These are phyloP conservation scores for Botrytis paeoniae DNA, from an alignment of 2,329 filamentous ascomycete species.

Conservation along the genomic window DNA sequence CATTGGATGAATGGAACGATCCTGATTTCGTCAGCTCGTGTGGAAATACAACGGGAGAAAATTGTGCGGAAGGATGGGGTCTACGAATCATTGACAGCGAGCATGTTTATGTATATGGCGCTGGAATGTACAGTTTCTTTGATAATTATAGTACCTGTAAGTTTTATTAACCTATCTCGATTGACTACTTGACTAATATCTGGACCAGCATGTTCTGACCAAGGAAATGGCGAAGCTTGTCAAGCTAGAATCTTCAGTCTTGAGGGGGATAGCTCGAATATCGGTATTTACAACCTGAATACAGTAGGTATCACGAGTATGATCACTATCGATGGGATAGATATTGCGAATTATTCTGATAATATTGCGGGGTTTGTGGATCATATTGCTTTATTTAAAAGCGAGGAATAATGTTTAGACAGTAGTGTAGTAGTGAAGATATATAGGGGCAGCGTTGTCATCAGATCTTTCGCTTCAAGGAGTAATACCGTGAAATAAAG, in stretches of 20 bases:
- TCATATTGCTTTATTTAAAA: conserved; percentile 14
- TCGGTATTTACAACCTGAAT: conserved; percentile 29
- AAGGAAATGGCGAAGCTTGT: conserved; percentile 19
- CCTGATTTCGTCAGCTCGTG: not conserved
- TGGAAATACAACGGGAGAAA: conserved; percentile 1
- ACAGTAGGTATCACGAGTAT: conserved; percentile 29
- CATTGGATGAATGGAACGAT: conserved; percentile 15
- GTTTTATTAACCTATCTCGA: not conserved
- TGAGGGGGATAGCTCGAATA: conserved; percentile 20
- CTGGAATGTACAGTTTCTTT: conserved; percentile 20
- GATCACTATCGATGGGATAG: conserved; percentile 26
- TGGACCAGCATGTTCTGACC: conserved; percentile 6
- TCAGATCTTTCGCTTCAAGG: not conserved
- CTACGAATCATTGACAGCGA: conserved; percentile 13
- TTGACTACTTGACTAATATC: not conserved
- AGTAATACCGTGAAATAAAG: not conserved
- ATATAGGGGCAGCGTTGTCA: not conserved
- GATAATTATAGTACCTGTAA: conserved; percentile 16
- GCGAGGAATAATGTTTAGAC: not conserved
- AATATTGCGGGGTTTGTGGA: conserved; percentile 23
- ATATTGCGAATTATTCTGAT: conserved; percentile 21
- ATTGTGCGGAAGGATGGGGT: conserved; percentile 18
- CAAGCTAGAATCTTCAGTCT: conserved; percentile 29
- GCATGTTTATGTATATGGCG: conserved; percentile 7
- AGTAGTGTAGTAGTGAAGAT: not conserved